Evolutionary conservation across 148 eudicot genomes (phyloP), one percentile per base, ranked within the genome.

Genomic region (Drosera capensis): DNA sequence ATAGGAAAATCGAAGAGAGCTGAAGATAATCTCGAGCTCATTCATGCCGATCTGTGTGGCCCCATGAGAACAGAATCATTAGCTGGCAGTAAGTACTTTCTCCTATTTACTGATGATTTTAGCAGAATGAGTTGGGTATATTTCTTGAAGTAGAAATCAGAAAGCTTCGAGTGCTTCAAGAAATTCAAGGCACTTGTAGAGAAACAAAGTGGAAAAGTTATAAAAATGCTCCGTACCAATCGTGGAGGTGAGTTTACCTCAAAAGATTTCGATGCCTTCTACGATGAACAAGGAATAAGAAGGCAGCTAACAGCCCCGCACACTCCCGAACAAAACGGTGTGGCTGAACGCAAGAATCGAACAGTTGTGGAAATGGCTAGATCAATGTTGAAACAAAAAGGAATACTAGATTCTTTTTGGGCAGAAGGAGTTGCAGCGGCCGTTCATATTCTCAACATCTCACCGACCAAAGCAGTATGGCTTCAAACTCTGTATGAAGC

Each of bases 301-400:
- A 42, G 23, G 9, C 16, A 41, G 21, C 35, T 49, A 1, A 38
- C 43, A 20, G 19, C 44, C 0, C 31, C 43, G 1, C 2, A 22
- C 13, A 43, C 26, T 0, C 48, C 53, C 1, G 51, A 59, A 15
- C 52, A 59, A n/a, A 51, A 59, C 20, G 39, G 37, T 0, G 20
- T 59, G 0, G 64, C 24, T 1, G 58, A 64, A 24, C 2, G 26
- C 1, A 64, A 57, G 8, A 52, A 57, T 11, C 14, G 59, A 0
- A 57, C 58, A 1, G 22, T 64, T 23, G 40, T 41, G 0, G 63
- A 64, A 18, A 64, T 57, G 50, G 63, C 50, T 0, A 13, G 38
- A 31, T 45, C 29, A 36, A 50, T 64, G 57, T 18, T 64, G 7
- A 47, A 53, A n/a, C 44, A 47, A 3, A 52, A 48, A 41, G 45